Percentiles rank a stretch among this genome's conserved stretches.
Conservation (phyloP, 2,329 filamentous ascomycete species). For the Apiospora aurea region DNA sequence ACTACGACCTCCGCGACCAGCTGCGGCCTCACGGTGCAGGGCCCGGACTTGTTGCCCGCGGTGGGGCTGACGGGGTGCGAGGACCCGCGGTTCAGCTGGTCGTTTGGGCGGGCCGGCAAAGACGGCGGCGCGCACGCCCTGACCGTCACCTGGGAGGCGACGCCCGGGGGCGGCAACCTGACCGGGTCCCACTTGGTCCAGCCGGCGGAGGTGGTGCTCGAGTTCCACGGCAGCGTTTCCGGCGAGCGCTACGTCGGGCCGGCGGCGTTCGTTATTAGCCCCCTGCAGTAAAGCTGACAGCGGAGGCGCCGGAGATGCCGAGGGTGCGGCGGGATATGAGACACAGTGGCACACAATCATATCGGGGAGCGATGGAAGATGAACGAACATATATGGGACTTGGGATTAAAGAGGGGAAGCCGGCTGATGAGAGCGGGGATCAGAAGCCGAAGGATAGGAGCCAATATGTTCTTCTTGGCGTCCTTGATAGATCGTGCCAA, state of each 20-base stretch:
- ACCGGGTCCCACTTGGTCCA: constrained; percentile 19
- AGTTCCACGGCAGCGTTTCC: constrained; percentile 20
- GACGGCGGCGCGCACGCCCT: constrained; percentile 19
- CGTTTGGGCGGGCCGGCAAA: constrained; percentile 3
- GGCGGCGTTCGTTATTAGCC: constrained; percentile 2
- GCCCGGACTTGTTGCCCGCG: constrained; percentile 6
- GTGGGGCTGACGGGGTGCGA: constrained; percentile 16
- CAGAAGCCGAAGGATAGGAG: background rate
- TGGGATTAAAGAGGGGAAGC: background rate
- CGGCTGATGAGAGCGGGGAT: background rate
- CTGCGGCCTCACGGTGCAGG: constrained; percentile 18
- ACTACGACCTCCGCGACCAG: background rate
- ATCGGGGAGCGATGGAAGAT: background rate
- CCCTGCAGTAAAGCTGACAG: background rate
- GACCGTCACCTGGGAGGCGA: constrained; percentile 20
- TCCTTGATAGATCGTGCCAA: background rate
- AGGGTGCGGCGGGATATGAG: background rate
- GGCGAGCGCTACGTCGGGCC: constrained; percentile 23
- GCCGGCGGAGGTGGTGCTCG: constrained; percentile 18
- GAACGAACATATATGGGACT: background rate
- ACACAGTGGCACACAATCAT: no score
- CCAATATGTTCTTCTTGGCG: no score
- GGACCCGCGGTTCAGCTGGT: constrained; percentile 21
- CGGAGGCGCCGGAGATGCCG: background rate
- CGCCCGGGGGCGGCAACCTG: constrained; percentile 11